Percentiles rank a stretch among this genome's conserved stretches.
Conservation (phyloP, 805 yeast species). For the Lachancea dasiensis region DNA sequence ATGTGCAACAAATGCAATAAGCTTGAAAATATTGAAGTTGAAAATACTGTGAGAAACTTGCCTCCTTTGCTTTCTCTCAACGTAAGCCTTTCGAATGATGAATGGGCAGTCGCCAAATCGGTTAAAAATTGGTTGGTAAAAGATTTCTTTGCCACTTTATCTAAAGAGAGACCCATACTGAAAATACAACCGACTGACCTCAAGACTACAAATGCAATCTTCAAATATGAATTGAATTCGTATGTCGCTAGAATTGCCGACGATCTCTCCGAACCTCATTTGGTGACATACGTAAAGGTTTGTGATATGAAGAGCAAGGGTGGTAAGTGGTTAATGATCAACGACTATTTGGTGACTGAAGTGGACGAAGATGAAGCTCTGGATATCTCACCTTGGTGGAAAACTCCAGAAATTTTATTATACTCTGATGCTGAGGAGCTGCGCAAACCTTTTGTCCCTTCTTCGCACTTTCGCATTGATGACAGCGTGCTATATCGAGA, state of each 20-base stretch:
- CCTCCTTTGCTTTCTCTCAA: conserved; percentile 66
- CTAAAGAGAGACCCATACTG: conserved; percentile 36
- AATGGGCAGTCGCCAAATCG: conserved; percentile 45
- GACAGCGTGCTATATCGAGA: conserved; percentile 66
- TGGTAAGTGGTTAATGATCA: conserved; percentile 72
- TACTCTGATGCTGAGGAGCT: conserved; percentile 49
- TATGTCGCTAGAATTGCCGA: conserved; percentile 62
- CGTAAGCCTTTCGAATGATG: conserved; percentile 48
- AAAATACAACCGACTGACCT: conserved; percentile 29
- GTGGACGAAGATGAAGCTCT: conserved; percentile 74
- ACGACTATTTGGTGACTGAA: conserved; percentile 81
- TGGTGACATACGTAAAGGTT: conserved; percentile 53
- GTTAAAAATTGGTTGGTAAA: conserved; percentile 55
- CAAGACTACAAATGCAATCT: conserved; percentile 26
- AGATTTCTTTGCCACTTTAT: conserved; percentile 46
- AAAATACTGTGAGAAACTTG: conserved; percentile 44
- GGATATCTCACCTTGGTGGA: conserved; percentile 70
- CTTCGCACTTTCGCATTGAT: conserved; percentile 49
- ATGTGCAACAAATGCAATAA: conserved; percentile 48
- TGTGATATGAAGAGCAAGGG: conserved; percentile 29
- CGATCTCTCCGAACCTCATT: conserved; percentile 47
- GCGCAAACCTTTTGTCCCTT: conserved; percentile 41
- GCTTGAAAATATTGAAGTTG: conserved; percentile 50
- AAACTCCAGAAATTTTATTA: conserved; percentile 65
- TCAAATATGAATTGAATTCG: conserved; percentile 58